A percentile compares a stretch with the other conserved stretches of the same genome.
phyloP scores from a whole-genome alignment of 441 rosid species.

The Pelargonium citronellum region DNA sequence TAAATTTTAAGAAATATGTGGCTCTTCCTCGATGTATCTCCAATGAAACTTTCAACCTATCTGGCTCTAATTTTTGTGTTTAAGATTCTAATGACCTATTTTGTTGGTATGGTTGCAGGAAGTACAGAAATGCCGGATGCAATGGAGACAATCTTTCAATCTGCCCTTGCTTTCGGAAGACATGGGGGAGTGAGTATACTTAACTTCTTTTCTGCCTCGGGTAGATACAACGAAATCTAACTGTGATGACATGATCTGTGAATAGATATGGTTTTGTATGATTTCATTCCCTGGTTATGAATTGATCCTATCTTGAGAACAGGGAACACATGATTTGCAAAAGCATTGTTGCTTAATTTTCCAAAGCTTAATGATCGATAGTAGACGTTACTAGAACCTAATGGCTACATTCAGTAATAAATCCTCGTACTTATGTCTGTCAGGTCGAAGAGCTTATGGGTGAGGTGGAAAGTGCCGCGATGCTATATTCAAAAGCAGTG shows the following conservation, averaged over 20 bases:
- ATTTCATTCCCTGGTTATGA: too few species aligned
- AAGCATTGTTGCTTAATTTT: too few species aligned
- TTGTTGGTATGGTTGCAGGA: conserved; percentile 38
- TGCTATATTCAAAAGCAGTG: conserved; percentile 61
- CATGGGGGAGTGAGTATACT: conserved; percentile 64
- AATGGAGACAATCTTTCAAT: conserved; percentile 84
- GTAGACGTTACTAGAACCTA: too few species aligned
- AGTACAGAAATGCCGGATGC: conserved; percentile 81
- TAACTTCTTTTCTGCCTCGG: background rate
- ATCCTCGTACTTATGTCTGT: conserved; percentile 3
- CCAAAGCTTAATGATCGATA: too few species aligned
- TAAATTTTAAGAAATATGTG: too few species aligned
- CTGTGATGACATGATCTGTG: too few species aligned
- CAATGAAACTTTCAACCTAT: too few species aligned
- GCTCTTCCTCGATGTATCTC: too few species aligned
- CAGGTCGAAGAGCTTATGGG: conserved; percentile 84
- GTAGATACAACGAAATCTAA: background rate
- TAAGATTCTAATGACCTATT: background rate
- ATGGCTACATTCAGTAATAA: background rate
- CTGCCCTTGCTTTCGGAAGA: conserved; percentile 76
- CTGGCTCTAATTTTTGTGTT: background rate
- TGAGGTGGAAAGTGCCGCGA: conserved; percentile 50
- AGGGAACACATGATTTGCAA: too few species aligned
- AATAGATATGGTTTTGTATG: too few species aligned
- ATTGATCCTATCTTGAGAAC: too few species aligned